phyloP scores from a whole-genome alignment of 768 basidiomycete genomes.

The Zangia roseola region DNA sequence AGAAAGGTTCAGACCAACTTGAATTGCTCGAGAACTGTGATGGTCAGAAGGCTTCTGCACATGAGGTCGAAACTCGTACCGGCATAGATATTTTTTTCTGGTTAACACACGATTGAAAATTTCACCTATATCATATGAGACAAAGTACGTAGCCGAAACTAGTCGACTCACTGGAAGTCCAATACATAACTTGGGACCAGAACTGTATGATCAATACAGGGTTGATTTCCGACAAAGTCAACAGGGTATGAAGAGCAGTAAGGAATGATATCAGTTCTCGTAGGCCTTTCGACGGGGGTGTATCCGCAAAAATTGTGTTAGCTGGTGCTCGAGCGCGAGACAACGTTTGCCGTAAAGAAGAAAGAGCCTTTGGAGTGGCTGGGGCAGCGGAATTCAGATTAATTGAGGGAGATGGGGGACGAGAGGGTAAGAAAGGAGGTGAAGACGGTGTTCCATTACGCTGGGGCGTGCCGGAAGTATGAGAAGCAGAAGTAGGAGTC shows the following conservation, averaged over 20 bases:
- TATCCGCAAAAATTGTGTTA: constrained; percentile 49
- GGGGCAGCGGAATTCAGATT: constrained; percentile 42
- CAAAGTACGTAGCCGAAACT: not conserved
- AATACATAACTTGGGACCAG: constrained; percentile 98
- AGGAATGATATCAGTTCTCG: constrained; percentile 73
- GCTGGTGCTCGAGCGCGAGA: constrained; percentile 53
- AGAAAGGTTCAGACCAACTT: constrained; percentile 84
- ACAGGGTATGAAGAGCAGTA: constrained; percentile 78
- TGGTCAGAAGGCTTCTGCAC: constrained; percentile 7
- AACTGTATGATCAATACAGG: constrained; percentile 85
- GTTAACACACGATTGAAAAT: constrained; percentile 82
- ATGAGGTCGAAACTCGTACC: constrained; percentile 42
- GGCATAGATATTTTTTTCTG: constrained; percentile 94
- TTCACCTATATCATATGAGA: constrained; percentile 53
- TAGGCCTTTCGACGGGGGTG: constrained; percentile 43
- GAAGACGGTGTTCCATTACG: constrained; percentile 41
- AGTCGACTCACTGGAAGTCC: constrained; percentile 84
- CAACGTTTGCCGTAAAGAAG: constrained; percentile 68
- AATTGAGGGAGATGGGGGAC: constrained; percentile 54
- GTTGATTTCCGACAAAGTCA: constrained; percentile 86
- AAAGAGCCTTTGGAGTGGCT: constrained; percentile 53
- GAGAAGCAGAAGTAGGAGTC: constrained; percentile 18
- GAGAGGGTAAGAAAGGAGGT: constrained; percentile 47
- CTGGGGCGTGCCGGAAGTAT: constrained; percentile 31
- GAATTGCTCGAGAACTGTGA: constrained; percentile 72